phyloP scores from a whole-genome alignment of 2,329 filamentous ascomycete genomes.

The Alternaria sp. region DNA sequence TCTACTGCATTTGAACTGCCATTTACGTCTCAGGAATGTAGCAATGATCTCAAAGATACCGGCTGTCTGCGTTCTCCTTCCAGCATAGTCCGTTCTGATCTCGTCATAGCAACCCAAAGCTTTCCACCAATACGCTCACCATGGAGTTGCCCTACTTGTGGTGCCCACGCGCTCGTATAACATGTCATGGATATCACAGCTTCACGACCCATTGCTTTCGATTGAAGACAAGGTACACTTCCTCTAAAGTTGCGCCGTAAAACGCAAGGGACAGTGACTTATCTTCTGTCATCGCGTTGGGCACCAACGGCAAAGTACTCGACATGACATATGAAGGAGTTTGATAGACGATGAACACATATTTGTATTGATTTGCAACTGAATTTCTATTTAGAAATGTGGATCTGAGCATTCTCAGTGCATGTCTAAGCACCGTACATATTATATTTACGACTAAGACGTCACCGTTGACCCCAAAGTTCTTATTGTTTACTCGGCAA shows the following conservation, averaged over 20 bases:
- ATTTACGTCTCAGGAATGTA: not conserved
- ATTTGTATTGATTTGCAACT: not conserved
- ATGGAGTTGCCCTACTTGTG: not conserved
- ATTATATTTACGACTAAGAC: not conserved
- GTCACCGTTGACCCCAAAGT: not conserved
- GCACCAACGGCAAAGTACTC: not conserved
- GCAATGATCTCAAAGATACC: not conserved
- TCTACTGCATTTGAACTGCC: not conserved
- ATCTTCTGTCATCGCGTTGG: rapidly evolving
- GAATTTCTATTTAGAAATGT: not conserved
- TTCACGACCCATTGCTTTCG: not conserved
- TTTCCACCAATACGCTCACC: not conserved
- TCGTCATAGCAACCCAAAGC: not conserved
- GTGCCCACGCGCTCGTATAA: not conserved
- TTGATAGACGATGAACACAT: not conserved
- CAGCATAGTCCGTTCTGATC: no score
- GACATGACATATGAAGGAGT: not conserved
- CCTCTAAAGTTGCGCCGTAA: not conserved
- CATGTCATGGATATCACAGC: not conserved
- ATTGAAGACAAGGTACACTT: not conserved
- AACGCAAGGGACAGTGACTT: not conserved
- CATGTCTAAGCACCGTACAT: not conserved
- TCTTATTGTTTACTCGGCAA: not conserved
- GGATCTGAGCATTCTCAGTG: not conserved
- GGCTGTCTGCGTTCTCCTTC: not conserved